A percentile compares a stretch with the other conserved stretches of the same genome.
Evolutionary conservation across 495 filamentous ascomycete species (phyloP).

Genomic region (Podospora conica): DNA sequence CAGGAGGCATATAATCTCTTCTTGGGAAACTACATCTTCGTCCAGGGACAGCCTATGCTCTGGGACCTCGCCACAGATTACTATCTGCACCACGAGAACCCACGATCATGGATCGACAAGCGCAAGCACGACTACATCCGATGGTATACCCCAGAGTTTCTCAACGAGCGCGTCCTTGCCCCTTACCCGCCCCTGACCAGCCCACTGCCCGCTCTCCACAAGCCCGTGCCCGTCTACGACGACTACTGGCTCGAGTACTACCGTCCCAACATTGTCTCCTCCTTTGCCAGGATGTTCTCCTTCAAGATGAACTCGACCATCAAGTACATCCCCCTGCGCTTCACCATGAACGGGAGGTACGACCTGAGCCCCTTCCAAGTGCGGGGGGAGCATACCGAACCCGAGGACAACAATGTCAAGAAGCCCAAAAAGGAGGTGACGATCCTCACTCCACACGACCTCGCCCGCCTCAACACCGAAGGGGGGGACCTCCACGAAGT

Average conservation of each 20-base stretch:
- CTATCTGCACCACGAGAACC: constrained; percentile 88
- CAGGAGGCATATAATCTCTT: constrained; percentile 99
- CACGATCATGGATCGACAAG: constrained; percentile 61
- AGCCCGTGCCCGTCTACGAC: constrained; percentile 66
- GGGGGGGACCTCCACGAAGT: constrained; percentile 34
- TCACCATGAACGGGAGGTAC: constrained; percentile 61
- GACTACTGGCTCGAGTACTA: constrained; percentile 99
- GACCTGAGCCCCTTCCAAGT: constrained; percentile 82
- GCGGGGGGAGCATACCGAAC: constrained; percentile 45
- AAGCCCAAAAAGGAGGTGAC: constrained; percentile 53
- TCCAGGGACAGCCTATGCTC: constrained; percentile 88
- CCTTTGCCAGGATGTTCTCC: constrained; percentile 81
- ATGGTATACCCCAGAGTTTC: constrained; percentile 78
- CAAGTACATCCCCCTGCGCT: constrained; percentile 69
- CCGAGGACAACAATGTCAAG: constrained; percentile 4
- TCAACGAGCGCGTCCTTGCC: constrained; percentile 55
- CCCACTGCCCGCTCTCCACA: constrained; percentile 32
- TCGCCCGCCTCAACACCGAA: constrained; percentile 20
- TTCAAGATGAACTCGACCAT: constrained; percentile 85
- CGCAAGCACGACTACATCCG: constrained; percentile 62
- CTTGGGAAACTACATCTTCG: constrained; percentile 90
- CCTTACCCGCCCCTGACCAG: constrained; percentile 36
- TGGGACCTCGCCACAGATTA: constrained; percentile 97
- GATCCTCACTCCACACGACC: constrained; percentile 51
- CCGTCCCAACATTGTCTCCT: constrained; percentile 74